A percentile compares a stretch with the other conserved stretches of the same genome.
phyloP scores from a whole-genome alignment of 306 rosid species.

The Arachis hypogaea region DNA sequence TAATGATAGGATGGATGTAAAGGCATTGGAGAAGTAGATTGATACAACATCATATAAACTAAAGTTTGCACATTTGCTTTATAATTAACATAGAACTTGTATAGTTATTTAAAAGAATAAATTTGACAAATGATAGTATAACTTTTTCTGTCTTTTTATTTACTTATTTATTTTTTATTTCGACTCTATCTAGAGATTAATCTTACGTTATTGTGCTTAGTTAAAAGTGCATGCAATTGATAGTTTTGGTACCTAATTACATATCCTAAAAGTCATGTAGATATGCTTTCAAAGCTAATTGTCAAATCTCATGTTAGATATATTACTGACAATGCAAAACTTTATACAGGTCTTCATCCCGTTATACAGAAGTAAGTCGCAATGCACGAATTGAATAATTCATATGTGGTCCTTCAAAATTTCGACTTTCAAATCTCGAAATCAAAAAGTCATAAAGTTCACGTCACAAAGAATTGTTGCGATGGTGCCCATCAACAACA shows the following conservation, averaged over 20 bases:
- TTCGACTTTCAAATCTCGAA: slow-evolving; percentile 42
- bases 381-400: neutral
- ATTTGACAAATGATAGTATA: too few relatives aligned
- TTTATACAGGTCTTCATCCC: neutral
- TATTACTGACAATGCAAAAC: slow-evolving; percentile 5
- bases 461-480: slow-evolving; percentile 30
- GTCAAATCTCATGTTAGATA: slow-evolving; percentile 20
- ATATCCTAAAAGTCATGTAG: neutral
- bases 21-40: too few relatives aligned
- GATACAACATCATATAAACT: too few relatives aligned
- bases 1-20: too few relatives aligned
- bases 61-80: too few relatives aligned
- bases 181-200: neutral
- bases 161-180: too few relatives aligned
- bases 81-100: too few relatives aligned
- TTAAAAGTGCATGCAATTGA: neutral
- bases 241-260: neutral
- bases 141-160: too few relatives aligned
- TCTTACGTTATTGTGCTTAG: neutral
- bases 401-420: slow-evolving; percentile 36
- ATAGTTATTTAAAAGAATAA: too few relatives aligned
- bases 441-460: slow-evolving; percentile 36
- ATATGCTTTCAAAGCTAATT: neutral
- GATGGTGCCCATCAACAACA: slow-evolving; percentile 21
- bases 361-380: neutral